These are phyloP conservation scores for Citrus mangshanensis DNA, from an alignment of 345 rosid species.

Conservation along the genomic window DNA sequence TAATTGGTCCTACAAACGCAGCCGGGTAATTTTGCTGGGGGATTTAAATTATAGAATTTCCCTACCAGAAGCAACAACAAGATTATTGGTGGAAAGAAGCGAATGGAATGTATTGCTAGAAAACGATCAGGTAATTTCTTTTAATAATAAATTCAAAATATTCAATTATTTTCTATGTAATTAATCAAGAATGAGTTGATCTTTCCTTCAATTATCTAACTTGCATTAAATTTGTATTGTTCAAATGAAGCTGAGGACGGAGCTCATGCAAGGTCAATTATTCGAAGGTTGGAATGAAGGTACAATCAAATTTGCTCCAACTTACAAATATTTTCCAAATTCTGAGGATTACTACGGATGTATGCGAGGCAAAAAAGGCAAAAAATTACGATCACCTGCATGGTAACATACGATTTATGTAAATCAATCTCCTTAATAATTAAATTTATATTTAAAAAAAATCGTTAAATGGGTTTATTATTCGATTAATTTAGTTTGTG, in stretches of 20 bases:
- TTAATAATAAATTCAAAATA: not conserved
- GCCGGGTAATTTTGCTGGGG: constrained; percentile 67
- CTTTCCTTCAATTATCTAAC: not conserved
- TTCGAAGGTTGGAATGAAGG: constrained; percentile 74
- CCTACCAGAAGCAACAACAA: constrained; percentile 53
- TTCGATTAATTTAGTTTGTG: not conserved
- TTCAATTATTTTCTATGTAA: not conserved
- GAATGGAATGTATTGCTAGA: constrained; percentile 59
- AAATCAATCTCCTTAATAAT: not conserved
- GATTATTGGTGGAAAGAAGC: constrained; percentile 48
- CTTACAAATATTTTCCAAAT: constrained; percentile 67
- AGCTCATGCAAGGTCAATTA: constrained; percentile 51
- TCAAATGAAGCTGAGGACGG: constrained; percentile 52
- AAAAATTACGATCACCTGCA: constrained; percentile 74
- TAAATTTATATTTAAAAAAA: too few relatives aligned
- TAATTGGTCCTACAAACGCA: constrained; percentile 21
- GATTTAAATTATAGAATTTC: constrained; percentile 83
- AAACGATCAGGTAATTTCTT: constrained; percentile 61
- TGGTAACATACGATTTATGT: constrained; percentile 36
- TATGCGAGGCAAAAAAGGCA: constrained; percentile 40
- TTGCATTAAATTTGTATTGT: not conserved
- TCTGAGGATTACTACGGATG: constrained; percentile 67
- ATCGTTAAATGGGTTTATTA: not conserved
- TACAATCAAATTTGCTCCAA: constrained; percentile 60
- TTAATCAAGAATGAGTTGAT: not conserved